These are phyloP conservation scores for Yarrowia bubula DNA, from an alignment of 805 yeast species.

Conservation along the genomic window DNA sequence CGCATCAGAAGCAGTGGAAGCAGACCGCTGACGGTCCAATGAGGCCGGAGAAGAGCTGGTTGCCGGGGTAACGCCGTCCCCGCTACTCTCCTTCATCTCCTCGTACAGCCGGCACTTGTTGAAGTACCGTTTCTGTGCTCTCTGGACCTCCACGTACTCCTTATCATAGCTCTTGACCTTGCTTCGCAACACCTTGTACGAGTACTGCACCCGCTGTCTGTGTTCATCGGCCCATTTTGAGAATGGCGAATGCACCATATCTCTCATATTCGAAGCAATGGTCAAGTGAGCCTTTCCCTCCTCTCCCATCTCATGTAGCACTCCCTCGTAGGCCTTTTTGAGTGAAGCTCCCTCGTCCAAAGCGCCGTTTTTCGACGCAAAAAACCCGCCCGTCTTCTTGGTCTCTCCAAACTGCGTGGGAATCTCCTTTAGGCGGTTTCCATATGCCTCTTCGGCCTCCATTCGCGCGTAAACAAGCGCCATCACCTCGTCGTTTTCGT, in stretches of 20 bases:
- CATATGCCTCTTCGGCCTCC: slow-evolving; percentile 69
- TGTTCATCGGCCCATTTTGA: slow-evolving; percentile 74
- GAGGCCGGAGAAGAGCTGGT: not conserved
- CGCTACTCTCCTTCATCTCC: slow-evolving; percentile 39
- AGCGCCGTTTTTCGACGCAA: slow-evolving; percentile 19
- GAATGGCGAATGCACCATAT: slow-evolving; percentile 67
- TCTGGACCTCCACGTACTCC: slow-evolving; percentile 50
- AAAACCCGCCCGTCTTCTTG: slow-evolving; percentile 44
- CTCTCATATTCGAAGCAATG: slow-evolving; percentile 60
- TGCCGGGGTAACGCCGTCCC: slow-evolving; percentile 1
- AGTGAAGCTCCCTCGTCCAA: slow-evolving; percentile 65
- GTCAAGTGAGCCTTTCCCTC: slow-evolving; percentile 61
- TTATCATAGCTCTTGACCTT: slow-evolving; percentile 54
- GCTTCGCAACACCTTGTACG: slow-evolving; percentile 52
- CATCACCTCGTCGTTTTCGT: slow-evolving; percentile 68
- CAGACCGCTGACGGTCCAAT: slow-evolving; percentile 2
- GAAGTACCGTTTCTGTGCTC: slow-evolving; percentile 65
- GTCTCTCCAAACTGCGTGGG: slow-evolving; percentile 42
- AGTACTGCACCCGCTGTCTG: slow-evolving; percentile 59
- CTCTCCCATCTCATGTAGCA: slow-evolving; percentile 51
- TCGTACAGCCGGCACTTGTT: slow-evolving; percentile 74
- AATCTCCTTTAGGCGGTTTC: slow-evolving; percentile 50
- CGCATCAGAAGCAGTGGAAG: slow-evolving; percentile 14
- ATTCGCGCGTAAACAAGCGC: slow-evolving; percentile 64
- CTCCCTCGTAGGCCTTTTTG: slow-evolving; percentile 59